Base-by-base conservation (phyloP, 2,329 filamentous ascomycete species). In the Tolypocladium guangdongense region DNA sequence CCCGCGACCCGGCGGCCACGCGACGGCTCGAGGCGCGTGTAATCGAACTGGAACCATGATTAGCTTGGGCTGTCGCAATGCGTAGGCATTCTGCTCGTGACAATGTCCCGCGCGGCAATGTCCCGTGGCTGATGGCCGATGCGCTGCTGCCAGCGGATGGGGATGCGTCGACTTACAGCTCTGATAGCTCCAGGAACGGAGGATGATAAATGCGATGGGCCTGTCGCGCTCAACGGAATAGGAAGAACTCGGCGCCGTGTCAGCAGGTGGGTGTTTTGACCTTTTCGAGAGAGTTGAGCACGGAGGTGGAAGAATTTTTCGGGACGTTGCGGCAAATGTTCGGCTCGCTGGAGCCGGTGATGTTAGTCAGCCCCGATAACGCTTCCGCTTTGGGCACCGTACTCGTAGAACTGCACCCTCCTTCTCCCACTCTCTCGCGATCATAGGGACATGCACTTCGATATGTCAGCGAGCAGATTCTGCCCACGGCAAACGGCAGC, bases 201-300 rank as follows among this genome's bases (percentile, higher is more conserved):
- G 59, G 67, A 69, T 68, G 68, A 69, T 71, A 71, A 71, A 71
- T 71, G 69, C 68, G 68, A 71, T 64, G 67, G 67, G 64, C 64
- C 68, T 59, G 62, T 62, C 62, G 57, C 59, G 62, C 60, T 66
- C 63, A 66, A 71, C 72, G 72, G 72, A 74, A 70, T 66, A 73
- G 71, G 72, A 74, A 74, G 71, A 74, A 74, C 71, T 72, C 70
- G 66, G 66, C 63, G 60, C 64, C 66, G 60, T 62, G 56, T 56
- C 50, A 56, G 55, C 60, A 60, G 64, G 62, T 64, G 64, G 59
- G 62, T 67, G 64, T 68, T 68, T 67, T 65, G 60, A 58, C 58
- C 55, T 46, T 46, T 51, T 60, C 41, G 58, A 59, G 58, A 62
- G 61, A 47, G 59, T 49, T 46, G 54, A 54, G 53, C 58, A 65